phyloP scores from a whole-genome alignment of 139 green algal species.

The Tetradesmus lagerheimii region DNA sequence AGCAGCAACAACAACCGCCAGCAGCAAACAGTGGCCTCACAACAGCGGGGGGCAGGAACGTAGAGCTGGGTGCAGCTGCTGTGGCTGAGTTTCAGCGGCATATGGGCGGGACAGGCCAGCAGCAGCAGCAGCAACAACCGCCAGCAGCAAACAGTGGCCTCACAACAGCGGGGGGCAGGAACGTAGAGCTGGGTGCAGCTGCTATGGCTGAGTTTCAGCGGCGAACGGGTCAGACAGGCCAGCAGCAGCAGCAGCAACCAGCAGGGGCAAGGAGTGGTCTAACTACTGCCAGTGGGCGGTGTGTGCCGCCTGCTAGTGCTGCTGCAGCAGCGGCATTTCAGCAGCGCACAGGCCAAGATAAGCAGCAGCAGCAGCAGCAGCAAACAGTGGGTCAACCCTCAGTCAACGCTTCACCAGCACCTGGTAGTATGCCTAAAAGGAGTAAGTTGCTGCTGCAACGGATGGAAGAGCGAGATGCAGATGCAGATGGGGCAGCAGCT shows the following conservation, averaged over 20 bases:
- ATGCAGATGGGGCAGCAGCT: not conserved
- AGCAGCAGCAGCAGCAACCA: not conserved
- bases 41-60: not conserved
- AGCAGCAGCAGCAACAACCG: not conserved
- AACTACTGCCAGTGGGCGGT: not conserved
- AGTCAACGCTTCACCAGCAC: not conserved
- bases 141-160: not conserved
- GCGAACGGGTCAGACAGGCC: not conserved
- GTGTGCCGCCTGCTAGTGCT: not conserved
- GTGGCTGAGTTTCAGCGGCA: not conserved
- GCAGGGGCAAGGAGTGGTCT: not conserved
- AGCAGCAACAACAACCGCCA: slow-evolving; percentile 33
- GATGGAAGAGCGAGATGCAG: not conserved
- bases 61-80: not conserved
- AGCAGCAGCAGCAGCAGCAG: not conserved
- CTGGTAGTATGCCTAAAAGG: not conserved
- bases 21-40: not conserved
- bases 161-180: not conserved
- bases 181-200: not conserved
- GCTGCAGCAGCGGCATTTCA: not conserved
- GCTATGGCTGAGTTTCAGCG: not conserved
- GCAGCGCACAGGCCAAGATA: too few relatives aligned
- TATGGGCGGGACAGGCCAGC: not conserved
- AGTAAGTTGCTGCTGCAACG: not conserved
- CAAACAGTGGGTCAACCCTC: not conserved